Evolutionary conservation across 2,329 filamentous ascomycete species (phyloP).

Genomic region (Monilinia vaccinii-corymbosi): DNA sequence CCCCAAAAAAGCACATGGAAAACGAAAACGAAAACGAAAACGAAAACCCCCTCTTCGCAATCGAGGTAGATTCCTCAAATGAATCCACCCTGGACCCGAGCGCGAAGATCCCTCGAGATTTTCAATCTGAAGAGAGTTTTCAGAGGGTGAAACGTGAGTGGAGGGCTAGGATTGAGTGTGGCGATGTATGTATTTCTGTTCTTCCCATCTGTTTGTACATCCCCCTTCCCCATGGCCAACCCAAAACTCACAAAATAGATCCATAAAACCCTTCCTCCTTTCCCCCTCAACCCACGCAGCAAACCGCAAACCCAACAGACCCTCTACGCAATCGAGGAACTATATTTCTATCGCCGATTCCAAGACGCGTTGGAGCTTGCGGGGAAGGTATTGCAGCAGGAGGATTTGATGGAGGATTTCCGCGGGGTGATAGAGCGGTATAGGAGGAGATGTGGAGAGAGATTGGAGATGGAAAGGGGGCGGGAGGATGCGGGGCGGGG

Average conservation of each 20-base stretch:
- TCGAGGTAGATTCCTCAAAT: constrained; percentile 35
- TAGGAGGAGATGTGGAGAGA: constrained; percentile 16
- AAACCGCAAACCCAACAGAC: constrained; percentile 27
- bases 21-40: constrained; percentile 26
- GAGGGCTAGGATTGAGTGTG: constrained; percentile 25
- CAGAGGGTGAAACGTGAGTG: constrained; percentile 19
- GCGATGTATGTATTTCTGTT: constrained; percentile 19
- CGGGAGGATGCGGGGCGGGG: not conserved
- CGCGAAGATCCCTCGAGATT: constrained; percentile 25
- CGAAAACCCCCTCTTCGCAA: constrained; percentile 34
- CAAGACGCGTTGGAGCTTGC: constrained; percentile 20
- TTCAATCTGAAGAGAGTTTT: constrained; percentile 28
- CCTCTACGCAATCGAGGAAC: constrained; percentile 29
- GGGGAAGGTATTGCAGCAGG: constrained; percentile 17
- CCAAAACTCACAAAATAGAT: constrained; percentile 15
- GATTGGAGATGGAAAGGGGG: not conserved
- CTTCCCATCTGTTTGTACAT: not conserved
- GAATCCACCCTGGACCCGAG: constrained; percentile 12
- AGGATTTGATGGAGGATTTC: constrained; percentile 19
- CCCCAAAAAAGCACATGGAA: not conserved
- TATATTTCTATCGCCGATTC: constrained; percentile 27
- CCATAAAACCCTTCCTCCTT: constrained; percentile 17
- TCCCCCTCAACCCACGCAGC: constrained; percentile 22
- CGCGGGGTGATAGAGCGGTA: constrained; percentile 21
- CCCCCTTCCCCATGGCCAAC: not conserved